Evolutionary conservation across 2,329 filamentous ascomycete species (phyloP).

Genomic region (Sordariomycetes sp.): DNA sequence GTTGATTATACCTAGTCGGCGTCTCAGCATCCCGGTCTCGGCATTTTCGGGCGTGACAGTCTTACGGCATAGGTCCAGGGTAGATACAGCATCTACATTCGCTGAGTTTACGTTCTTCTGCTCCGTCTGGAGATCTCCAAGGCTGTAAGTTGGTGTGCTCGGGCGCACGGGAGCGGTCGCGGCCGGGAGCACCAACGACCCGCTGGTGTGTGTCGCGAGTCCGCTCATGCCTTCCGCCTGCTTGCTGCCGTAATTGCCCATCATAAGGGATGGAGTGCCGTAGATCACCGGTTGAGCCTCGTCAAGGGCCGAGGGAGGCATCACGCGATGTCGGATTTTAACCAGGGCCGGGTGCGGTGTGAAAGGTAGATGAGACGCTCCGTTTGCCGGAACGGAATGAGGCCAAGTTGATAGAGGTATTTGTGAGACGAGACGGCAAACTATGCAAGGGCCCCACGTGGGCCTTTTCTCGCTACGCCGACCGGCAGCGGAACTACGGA

Average conservation of each 20-base stretch:
- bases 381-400: neutral
- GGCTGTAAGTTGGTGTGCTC: neutral
- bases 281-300: neutral
- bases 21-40: neutral
- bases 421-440: too few relatives aligned
- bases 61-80: conserved; percentile 7
- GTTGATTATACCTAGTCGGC: conserved; percentile 9
- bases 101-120: conserved; percentile 9
- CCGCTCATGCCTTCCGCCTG: neutral
- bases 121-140: conserved; percentile 10
- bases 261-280: neutral
- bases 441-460: too few relatives aligned
- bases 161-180: neutral
- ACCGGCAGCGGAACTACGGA: too few relatives aligned
- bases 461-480: too few relatives aligned
- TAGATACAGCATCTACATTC: conserved; percentile 8
- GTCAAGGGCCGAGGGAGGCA: neutral
- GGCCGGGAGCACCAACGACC: neutral
- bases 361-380: neutral
- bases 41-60: neutral
- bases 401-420: too few relatives aligned
- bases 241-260: neutral
- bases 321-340: neutral
- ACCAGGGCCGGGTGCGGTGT: neutral
- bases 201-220: neutral